A percentile compares a stretch with the other conserved stretches of the same genome.
phyloP scores from a whole-genome alignment of 805 yeast genomes.

The Metschnikowia noctiluminum region DNA sequence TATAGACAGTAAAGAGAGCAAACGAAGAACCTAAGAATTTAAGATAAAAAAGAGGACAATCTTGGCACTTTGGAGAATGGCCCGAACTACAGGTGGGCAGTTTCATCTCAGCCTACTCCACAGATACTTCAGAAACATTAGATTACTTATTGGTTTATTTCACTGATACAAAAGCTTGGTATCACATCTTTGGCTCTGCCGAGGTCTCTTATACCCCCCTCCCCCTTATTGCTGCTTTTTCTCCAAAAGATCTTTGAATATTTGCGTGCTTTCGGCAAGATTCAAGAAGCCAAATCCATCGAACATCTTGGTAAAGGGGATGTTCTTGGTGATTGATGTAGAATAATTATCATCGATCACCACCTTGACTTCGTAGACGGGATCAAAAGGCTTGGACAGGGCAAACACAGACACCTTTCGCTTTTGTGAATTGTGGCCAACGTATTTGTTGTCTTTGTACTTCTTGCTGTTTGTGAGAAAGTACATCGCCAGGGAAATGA shows the following conservation, averaged over 20 bases:
- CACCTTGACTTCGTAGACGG: slow-evolving; percentile 40
- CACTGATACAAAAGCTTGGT: too few relatives aligned
- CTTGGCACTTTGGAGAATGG: too few relatives aligned
- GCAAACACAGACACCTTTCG: slow-evolving; percentile 39
- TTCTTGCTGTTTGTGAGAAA: slow-evolving; percentile 30
- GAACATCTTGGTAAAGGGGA: slow-evolving; percentile 39
- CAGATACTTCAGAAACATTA: too few relatives aligned
- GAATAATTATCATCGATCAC: slow-evolving; percentile 22
- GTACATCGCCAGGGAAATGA: slow-evolving; percentile 31
- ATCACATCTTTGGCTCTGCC: too few relatives aligned
- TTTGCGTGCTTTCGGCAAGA: slow-evolving; percentile 27
- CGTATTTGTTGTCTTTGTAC: slow-evolving; percentile 45
- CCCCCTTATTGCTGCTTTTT: slow-evolving; percentile 15
- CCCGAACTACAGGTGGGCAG: too few relatives aligned
- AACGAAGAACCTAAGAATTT: too few relatives aligned
- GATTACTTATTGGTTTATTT: too few relatives aligned
- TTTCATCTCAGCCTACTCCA: too few relatives aligned
- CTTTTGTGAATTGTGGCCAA: slow-evolving; percentile 35
- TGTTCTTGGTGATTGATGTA: slow-evolving; percentile 21
- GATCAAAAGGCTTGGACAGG: slow-evolving; percentile 40
- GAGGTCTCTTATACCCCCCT: too few relatives aligned
- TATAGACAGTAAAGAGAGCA: too few relatives aligned
- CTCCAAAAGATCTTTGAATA: slow-evolving; percentile 21
- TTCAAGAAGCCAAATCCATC: slow-evolving; percentile 46
- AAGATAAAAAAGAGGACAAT: too few relatives aligned